Percentiles rank a stretch among this genome's conserved stretches.
Conservation (phyloP, 2,329 filamentous ascomycete genomes). For the Aureobasidium vineae region DNA sequence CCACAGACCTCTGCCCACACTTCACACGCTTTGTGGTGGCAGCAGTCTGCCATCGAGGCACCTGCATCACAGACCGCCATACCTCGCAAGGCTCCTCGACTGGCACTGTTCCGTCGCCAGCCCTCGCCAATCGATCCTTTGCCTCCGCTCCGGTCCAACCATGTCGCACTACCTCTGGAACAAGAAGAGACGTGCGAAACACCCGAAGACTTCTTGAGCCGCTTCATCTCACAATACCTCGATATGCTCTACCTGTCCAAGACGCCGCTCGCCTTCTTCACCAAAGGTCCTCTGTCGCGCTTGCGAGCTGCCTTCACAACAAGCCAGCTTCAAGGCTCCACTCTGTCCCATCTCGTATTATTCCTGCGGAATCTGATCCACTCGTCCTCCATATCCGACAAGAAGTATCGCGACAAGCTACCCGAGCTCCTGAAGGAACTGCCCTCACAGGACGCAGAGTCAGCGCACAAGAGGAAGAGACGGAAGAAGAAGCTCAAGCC, state of each 20-base stretch:
- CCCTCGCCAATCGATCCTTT: not conserved
- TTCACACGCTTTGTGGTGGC: not conserved
- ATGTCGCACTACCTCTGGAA: not conserved
- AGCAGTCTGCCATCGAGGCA: not conserved
- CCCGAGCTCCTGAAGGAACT: conserved; percentile 62
- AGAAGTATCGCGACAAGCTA: conserved; percentile 73
- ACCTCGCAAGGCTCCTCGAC: conserved; percentile 28
- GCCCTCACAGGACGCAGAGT: conserved; percentile 38
- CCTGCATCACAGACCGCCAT: conserved; percentile 11
- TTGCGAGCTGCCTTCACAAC: conserved; percentile 68
- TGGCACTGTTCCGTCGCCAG: conserved; percentile 9
- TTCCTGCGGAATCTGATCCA: conserved; percentile 57
- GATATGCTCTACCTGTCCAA: conserved; percentile 52
- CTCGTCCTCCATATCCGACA: conserved; percentile 62
- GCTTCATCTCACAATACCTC: conserved; percentile 41
- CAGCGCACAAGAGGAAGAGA: conserved; percentile 47
- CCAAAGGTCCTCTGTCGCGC: conserved; percentile 75
- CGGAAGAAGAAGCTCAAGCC: conserved; percentile 61
- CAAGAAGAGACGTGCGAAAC: conserved; percentile 28
- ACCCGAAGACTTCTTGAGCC: conserved; percentile 54
- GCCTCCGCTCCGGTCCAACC: not conserved
- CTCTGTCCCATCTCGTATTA: conserved; percentile 56
- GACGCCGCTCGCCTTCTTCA: conserved; percentile 79
- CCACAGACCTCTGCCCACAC: not conserved
- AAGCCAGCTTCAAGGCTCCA: not conserved